Evolutionary conservation across 306 rosid genomes (phyloP).

Genomic region (Castanea crenata): DNA sequence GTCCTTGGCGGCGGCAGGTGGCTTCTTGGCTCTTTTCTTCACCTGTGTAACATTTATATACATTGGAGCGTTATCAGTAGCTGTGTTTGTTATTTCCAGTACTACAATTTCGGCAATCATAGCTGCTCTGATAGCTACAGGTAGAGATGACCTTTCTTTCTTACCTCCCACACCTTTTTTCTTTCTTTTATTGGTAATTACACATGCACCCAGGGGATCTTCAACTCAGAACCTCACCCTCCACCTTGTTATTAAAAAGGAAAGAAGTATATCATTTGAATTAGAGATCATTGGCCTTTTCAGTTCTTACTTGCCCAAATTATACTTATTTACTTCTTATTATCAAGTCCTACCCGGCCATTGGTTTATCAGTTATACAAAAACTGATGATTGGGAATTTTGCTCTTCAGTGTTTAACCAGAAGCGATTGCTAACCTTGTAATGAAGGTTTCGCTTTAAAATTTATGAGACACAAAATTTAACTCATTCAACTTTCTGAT

Average conservation of each 20-base stretch:
- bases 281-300: too few species aligned
- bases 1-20: slow-evolving; percentile 90
- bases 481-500: neutral
- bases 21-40: slow-evolving; percentile 91
- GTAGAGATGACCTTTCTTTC: slow-evolving; percentile 38
- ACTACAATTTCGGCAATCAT: slow-evolving; percentile 56
- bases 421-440: neutral
- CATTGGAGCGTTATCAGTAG: slow-evolving; percentile 76
- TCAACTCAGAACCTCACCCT: too few species aligned
- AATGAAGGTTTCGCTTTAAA: neutral
- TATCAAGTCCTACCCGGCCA: neutral
- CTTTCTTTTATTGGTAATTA: too few species aligned
- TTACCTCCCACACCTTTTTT: neutral
- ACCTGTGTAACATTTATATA: slow-evolving; percentile 63
- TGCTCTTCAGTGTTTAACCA: neutral
- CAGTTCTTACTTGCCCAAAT: neutral
- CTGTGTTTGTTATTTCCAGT: slow-evolving; percentile 56
- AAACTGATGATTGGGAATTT: neutral
- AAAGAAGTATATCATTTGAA: too few species aligned
- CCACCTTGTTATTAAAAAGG: too few species aligned
- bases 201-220: too few species aligned
- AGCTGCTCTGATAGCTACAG: slow-evolving; percentile 69
- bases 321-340: neutral
- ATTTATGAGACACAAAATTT: neutral
- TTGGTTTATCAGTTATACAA: neutral